Evolutionary conservation across 371 early-diverging fungal genomes (phyloP), one percentile per base, ranked within the genome.

Genomic region (Chytridiales sp.): DNA sequence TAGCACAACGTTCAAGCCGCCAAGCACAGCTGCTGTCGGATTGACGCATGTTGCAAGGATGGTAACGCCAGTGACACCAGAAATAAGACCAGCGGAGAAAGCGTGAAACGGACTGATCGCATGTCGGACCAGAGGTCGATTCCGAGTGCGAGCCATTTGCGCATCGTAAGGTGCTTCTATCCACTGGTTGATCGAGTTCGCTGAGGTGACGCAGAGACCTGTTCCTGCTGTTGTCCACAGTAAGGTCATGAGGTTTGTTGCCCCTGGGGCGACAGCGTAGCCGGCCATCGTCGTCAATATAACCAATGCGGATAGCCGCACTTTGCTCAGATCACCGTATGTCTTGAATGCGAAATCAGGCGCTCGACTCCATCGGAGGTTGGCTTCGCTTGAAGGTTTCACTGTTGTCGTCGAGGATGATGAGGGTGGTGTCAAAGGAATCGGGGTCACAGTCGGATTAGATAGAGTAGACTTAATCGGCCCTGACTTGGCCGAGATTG

Each of bases 101-200:
- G 96, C 96, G 69, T 94, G 92, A n/a, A 83, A 62, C 0, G 92
- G 93, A 15, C 39, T 44, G 34, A 71, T 43, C 5, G 85, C 85
- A 56, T 88, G 86, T 32, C 92, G 80, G 4, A 94, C 94, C 27
- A 98, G 75, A 0, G 89, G 85, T 22, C 98, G 81, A 69, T 88
- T 90, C 47, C 91, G 82, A 4, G 98, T 98, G 47, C 98, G 80
- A 6, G 85, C 67, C 98, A 98, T 98, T 69, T 97, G 97, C 13
- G 95, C 95, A 67, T 98, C 98, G 63, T 91, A 97, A 0, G 97
- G 96, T 15, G 83, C 76, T 67, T 98, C 98, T 26, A 93, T 84
- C 89, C 93, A 95, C 73, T 96, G 97, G 73, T 97, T 98, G 66
- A 97, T 82, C 19, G 93, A 78, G 73, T 97, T 98, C 38, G 97